Conservation (phyloP, 1,284 basidiomycete species). For the Termitomyces sp. region DNA sequence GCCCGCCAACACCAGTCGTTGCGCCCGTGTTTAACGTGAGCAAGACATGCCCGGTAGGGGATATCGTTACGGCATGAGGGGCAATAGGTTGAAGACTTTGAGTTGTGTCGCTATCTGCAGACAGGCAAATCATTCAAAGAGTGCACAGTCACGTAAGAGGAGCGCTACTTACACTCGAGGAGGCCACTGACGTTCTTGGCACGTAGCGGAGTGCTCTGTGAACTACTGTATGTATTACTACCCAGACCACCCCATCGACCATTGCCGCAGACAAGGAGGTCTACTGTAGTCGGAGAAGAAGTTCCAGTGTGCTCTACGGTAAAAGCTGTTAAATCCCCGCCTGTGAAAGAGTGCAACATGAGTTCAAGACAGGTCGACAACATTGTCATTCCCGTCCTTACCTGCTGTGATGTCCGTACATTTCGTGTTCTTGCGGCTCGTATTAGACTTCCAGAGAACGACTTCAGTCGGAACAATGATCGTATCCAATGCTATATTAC, state of each 20-base stretch:
- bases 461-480: conserved; percentile 87
- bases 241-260: conserved; percentile 86
- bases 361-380: not conserved
- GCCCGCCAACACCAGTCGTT: conserved; percentile 35
- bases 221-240: conserved; percentile 72
- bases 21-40: conserved; percentile 68
- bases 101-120: conserved; percentile 62
- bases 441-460: conserved; percentile 57
- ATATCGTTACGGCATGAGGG: conserved; percentile 67
- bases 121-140: conserved; percentile 1
- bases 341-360: conserved; percentile 29
- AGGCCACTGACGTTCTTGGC: conserved; percentile 84
- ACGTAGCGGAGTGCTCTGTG: conserved; percentile 66
- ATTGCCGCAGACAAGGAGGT: conserved; percentile 81
- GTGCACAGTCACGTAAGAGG: no score
- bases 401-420: conserved; percentile 69
- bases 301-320: conserved; percentile 58
- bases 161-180: conserved; percentile 62
- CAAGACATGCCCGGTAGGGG: conserved; percentile 76
- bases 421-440: conserved; percentile 48
- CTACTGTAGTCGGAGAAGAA: conserved; percentile 42
- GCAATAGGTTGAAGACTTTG: conserved; percentile 62
- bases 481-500: conserved; percentile 60
- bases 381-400: conserved; percentile 20
- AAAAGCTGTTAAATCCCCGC: conserved; percentile 77